phyloP scores from a whole-genome alignment of 2,329 filamentous ascomycete species.

The Fusarium tanahbumbuense region DNA sequence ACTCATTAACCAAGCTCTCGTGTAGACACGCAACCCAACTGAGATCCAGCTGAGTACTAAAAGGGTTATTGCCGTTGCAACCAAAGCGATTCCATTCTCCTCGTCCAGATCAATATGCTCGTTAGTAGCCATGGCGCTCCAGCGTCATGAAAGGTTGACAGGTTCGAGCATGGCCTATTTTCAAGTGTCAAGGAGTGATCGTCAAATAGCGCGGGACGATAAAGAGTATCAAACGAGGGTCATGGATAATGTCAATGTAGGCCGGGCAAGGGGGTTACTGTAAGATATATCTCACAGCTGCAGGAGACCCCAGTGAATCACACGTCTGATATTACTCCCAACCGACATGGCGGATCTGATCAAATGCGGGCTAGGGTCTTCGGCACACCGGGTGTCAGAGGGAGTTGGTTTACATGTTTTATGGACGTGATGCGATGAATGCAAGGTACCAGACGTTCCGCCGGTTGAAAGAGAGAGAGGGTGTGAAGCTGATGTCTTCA shows the following conservation, averaged over 20 bases:
- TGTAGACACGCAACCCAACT: constrained; percentile 58
- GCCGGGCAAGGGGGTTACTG: constrained; percentile 11
- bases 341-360: constrained; percentile 21
- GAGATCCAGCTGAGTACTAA: constrained; percentile 57
- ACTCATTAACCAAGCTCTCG: constrained; percentile 57
- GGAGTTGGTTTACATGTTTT: constrained; percentile 24
- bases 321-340: constrained; percentile 8
- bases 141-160: constrained; percentile 35
- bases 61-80: constrained; percentile 53
- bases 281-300: constrained; percentile 39
- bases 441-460: constrained; percentile 41
- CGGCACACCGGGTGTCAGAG: constrained; percentile 21
- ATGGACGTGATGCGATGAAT: constrained; percentile 36
- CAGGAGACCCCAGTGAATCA: constrained; percentile 24
- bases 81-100: constrained; percentile 54
- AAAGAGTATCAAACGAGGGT: constrained; percentile 1
- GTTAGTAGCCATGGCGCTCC: constrained; percentile 48
- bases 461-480: constrained; percentile 23
- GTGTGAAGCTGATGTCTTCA: constrained; percentile 32
- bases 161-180: constrained; percentile 38
- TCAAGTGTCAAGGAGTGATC: constrained; percentile 3
- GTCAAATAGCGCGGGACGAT: neutral
- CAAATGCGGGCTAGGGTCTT: constrained; percentile 21
- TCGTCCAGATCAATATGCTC: constrained; percentile 51
- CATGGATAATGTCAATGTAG: constrained; percentile 5